These are phyloP conservation scores for Leccinum huronense DNA, from an alignment of 1,284 basidiomycete species.

Conservation along the genomic window DNA sequence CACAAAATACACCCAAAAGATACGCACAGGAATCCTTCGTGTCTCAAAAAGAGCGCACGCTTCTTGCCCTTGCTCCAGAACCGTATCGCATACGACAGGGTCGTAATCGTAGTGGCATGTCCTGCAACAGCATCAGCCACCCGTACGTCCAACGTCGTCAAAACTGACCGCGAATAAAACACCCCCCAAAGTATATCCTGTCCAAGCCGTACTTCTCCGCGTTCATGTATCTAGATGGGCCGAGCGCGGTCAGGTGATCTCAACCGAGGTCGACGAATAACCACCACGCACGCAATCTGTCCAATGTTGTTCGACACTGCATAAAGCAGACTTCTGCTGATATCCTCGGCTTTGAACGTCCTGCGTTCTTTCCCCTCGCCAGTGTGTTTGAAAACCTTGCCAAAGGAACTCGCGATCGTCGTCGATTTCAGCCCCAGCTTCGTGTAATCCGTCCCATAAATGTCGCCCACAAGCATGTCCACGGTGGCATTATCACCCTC, in stretches of 20 bases:
- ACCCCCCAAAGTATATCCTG: conserved; percentile 98
- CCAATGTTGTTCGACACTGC: conserved; percentile 99
- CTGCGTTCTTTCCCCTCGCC: conserved; percentile 47
- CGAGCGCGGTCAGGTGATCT: conserved; percentile 16
- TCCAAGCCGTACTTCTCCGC: conserved; percentile 98
- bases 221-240: conserved; percentile 86
- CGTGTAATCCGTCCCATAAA: conserved; percentile 94
- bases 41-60: conserved; percentile 92
- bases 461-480: conserved; percentile 99
- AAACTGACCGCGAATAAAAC: conserved; percentile 90
- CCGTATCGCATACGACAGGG: conserved; percentile 97
- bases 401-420: conserved; percentile 97
- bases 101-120: conserved; percentile 96
- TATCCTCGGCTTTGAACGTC: conserved; percentile 86
- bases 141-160: neutral
- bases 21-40: conserved; percentile 96
- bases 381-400: conserved; percentile 96
- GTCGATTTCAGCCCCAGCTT: conserved; percentile 96
- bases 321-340: conserved; percentile 91
- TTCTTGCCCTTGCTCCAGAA: conserved; percentile 99
- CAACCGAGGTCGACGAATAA: conserved; percentile 10
- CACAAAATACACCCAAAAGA: conserved; percentile 9
- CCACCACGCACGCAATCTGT: conserved; percentile 88
- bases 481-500: conserved; percentile 91
- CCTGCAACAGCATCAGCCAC: conserved; percentile 46